Base-by-base conservation (phyloP, 2,329 filamentous ascomycete genomes). In the Rhinocladiella mackenziei region DNA sequence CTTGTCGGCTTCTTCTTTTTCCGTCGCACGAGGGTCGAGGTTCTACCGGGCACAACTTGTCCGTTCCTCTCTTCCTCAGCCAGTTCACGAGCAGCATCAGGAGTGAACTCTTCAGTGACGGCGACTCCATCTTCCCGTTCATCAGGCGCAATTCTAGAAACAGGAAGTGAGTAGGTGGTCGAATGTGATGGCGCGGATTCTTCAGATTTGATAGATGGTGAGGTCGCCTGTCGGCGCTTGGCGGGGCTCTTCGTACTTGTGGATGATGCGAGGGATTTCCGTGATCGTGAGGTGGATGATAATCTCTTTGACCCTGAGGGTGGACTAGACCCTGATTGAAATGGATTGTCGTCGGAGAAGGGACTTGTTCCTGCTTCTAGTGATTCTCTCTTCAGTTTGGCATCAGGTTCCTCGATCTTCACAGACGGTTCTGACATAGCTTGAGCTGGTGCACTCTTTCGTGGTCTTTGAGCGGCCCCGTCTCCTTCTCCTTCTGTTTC, bases 341-440 rank as follows among this genome's bases (percentile, higher is more conserved):
- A 97, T 0, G 91, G 89, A 59, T 97, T 97, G 41, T 96, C 88
- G 56, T 83, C 77, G 1, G 84, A 88, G 65, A 97, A 97, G 22
- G 85, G 83, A 58, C 75, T 84, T 23, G 77, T 75, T 5, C 38
- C 52, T 15, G 40, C 30, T 32, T 76, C 73, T 28, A 59, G 62
- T 5, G 60, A 62, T 31, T 73, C 68, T 7, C 67, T 58, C 51
- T 75, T 76, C 13, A 69, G 51, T 13, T 56, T 62, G 5, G 67
- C 60, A 4, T 65, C 60, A 8, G 61, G 60, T n/a, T 62, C 57
- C 17, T 67, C 60, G 5, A 60, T 51, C 51, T 67, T 64, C 2
- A 65, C 64, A 5, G 42, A 38, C 2, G 51, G 51, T 22, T 50
- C 39, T 26, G 53, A 37, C 36, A 53, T 36, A 11, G 55, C 55